Evolutionary conservation across 179 eudicot species (phyloP).

Genomic region (Patellifolia procumbens): DNA sequence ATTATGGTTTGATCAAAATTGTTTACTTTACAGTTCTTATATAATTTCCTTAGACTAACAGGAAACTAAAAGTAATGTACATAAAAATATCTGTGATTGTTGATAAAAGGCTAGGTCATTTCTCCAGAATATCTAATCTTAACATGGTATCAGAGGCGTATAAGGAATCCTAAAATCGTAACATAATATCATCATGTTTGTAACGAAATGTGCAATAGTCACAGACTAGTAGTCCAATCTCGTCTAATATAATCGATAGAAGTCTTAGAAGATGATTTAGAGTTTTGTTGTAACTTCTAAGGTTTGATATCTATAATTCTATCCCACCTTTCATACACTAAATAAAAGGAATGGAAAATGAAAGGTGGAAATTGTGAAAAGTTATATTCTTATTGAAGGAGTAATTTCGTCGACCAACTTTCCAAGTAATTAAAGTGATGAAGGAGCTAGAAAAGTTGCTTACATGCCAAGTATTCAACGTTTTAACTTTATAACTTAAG

Average conservation of each 20-base stretch:
- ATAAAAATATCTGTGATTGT: too few species aligned
- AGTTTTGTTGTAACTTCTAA: not conserved
- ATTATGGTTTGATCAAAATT: too few species aligned
- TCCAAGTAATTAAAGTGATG: not conserved
- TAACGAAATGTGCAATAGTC: too few species aligned
- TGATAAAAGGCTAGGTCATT: too few species aligned
- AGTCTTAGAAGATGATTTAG: not conserved
- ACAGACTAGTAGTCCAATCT: too few species aligned
- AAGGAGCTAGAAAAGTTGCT: conserved; percentile 1
- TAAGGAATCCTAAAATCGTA: too few species aligned
- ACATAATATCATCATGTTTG: too few species aligned
- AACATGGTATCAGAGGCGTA: too few species aligned
- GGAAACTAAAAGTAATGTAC: too few species aligned
- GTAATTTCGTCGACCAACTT: conserved; percentile 16
- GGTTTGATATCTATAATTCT: not conserved
- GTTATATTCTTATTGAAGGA: not conserved
- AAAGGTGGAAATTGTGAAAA: conserved; percentile 10
- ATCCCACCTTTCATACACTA: not conserved
- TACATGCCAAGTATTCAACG: conserved; percentile 31
- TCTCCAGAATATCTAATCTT: too few species aligned
- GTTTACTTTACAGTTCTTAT: too few species aligned
- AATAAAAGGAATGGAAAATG: not conserved
- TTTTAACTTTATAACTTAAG: conserved; percentile 9
- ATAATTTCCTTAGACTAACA: too few species aligned
- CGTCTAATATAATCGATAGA: not conserved